Evolutionary conservation across 2,329 filamentous ascomycete genomes (phyloP).

Genomic region (Thermomyces lanuginosus): DNA sequence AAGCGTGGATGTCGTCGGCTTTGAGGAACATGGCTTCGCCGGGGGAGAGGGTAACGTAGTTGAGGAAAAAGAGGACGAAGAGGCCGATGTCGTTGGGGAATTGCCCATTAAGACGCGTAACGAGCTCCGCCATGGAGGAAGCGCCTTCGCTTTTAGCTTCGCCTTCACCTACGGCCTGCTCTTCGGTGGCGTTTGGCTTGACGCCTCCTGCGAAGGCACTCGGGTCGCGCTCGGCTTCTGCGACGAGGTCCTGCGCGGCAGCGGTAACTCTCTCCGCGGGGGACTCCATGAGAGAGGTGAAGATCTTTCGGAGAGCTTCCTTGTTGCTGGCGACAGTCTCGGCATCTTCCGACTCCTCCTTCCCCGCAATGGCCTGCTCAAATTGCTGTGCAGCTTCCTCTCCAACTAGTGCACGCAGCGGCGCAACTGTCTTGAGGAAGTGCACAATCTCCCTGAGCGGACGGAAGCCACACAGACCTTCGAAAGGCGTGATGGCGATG

Average conservation of each 20-base stretch:
- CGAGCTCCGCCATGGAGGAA: constrained; percentile 57
- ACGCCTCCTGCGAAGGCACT: constrained; percentile 63
- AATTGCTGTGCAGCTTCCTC: constrained; percentile 33
- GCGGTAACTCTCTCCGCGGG: constrained; percentile 47
- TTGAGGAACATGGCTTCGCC: constrained; percentile 93
- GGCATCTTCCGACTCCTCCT: constrained; percentile 33
- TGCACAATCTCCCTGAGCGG: constrained; percentile 73
- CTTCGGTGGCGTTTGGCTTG: constrained; percentile 14
- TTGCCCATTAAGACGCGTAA: constrained; percentile 59
- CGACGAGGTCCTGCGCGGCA: constrained; percentile 52
- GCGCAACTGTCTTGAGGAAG: constrained; percentile 53
- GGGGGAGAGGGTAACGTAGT: constrained; percentile 72
- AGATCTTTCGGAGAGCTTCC: constrained; percentile 56
- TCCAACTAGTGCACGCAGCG: constrained; percentile 51
- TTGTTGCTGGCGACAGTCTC: constrained; percentile 49
- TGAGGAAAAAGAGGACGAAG: constrained; percentile 93
- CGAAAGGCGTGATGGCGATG: constrained; percentile 89
- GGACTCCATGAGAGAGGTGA: constrained; percentile 66
- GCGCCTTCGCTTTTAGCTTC: constrained; percentile 22
- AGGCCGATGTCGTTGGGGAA: constrained; percentile 84
- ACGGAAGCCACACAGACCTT: constrained; percentile 89
- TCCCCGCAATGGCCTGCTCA: constrained; percentile 40
- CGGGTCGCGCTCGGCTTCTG: constrained; percentile 51
- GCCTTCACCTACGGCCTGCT: no score
- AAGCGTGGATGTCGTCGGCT: constrained; percentile 94